These are phyloP conservation scores for Metarhizium guizhouense DNA, from an alignment of 2,329 filamentous ascomycete species.

Conservation along the genomic window DNA sequence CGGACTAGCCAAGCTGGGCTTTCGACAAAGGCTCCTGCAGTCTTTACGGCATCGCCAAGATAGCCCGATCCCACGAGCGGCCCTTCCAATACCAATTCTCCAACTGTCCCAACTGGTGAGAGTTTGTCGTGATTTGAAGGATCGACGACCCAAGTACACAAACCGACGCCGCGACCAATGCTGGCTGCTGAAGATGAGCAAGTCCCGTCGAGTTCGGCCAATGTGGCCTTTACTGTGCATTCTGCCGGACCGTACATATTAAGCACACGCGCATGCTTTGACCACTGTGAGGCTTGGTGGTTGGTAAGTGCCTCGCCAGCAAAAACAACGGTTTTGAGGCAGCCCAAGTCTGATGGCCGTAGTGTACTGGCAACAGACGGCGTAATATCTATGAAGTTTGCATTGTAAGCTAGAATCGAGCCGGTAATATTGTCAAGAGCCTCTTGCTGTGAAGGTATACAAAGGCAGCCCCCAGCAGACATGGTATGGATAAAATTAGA, in stretches of 20 bases:
- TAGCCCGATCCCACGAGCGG: slow-evolving; percentile 16
- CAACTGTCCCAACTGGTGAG: slow-evolving; percentile 12
- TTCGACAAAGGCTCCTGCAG: slow-evolving; percentile 8
- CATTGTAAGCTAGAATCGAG: background rate
- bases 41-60: slow-evolving; percentile 12
- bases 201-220: background rate
- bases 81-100: slow-evolving; percentile 20
- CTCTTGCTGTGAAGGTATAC: slow-evolving; percentile 30
- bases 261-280: slow-evolving; percentile 12
- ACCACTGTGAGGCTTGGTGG: background rate
- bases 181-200: background rate
- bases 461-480: slow-evolving; percentile 36
- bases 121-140: slow-evolving; percentile 12
- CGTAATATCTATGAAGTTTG: slow-evolving; percentile 4
- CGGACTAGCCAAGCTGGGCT: slow-evolving; percentile 16
- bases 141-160: slow-evolving; percentile 16
- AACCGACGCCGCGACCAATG: slow-evolving; percentile 6
- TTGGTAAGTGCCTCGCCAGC: slow-evolving; percentile 4
- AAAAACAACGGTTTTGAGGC: background rate
- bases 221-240: slow-evolving; percentile 5
- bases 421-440: background rate
- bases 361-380: slow-evolving; percentile 4
- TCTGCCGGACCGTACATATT: slow-evolving; percentile 11
- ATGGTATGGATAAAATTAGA: slow-evolving; percentile 41
- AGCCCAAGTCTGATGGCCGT: background rate